Evolutionary conservation across 305 asterid genomes (phyloP), one percentile per base, ranked within the genome.

Genomic region (Euphrasia arctica): DNA sequence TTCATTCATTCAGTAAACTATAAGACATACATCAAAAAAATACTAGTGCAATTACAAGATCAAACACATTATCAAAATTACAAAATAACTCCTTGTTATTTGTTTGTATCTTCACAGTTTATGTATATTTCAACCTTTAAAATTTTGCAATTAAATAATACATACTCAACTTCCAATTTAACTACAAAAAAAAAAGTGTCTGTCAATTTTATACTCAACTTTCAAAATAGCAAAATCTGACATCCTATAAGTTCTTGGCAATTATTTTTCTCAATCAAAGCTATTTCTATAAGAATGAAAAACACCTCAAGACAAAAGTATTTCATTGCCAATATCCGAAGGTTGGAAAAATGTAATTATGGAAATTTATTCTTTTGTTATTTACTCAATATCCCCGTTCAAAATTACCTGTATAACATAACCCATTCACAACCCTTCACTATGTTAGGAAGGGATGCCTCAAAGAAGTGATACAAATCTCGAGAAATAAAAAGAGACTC

Each of bases 361-460:
- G 9, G 42, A 34, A 34, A 34, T 34, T 6, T 0, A 4, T 34
- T 34, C 42, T 50, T 50, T 0, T 15, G 28, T 50, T 13, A 50
- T 50, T 22, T 5, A 29, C 47, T 25, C 43, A 31, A 58, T 58
- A 31, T 3, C 27, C 14, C 13, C 15, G 28, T 10, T 58, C 1
- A 36, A 29, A 31, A 7, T 75, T 83, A 93, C 99, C 97, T 90
- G 77, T 93, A 93, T 67, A 93, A 58, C 60, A 90, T 76, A 58
- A 73, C 79, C 97, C 97, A 93, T 59, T 81, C 95, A 71, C 97
- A 88, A 18, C 96, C 99, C 74, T 83, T 93, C 39, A 90, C 96
- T 34, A 93, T 80, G 79, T 90, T 93, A 58, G 99, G 99, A 70
- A 93, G 96, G 41, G 89, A 82, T 14, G 96, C 85, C 70, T 86